These are phyloP conservation scores for Polysphondylium violaceum DNA, from an alignment of 78 protist species.

Conservation along the genomic window DNA sequence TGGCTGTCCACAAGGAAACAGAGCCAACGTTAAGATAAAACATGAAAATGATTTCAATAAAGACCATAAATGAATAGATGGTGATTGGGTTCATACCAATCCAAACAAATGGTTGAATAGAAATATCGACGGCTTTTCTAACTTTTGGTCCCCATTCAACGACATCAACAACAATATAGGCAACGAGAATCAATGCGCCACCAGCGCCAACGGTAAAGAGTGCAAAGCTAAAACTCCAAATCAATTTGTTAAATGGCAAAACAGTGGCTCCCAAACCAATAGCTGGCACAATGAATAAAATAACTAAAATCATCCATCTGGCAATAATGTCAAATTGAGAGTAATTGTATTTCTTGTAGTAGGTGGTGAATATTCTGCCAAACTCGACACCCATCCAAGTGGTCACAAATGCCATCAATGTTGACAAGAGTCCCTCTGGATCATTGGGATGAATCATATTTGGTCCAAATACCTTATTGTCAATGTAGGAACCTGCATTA, in stretches of 20 bases:
- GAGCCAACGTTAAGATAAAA: constrained; percentile 11
- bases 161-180: constrained; percentile 27
- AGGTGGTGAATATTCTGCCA: constrained; percentile 42
- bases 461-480: constrained; percentile 19
- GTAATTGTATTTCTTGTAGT: background rate
- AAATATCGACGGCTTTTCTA: background rate
- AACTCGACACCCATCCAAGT: constrained; percentile 73
- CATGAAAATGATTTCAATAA: constrained; percentile 73
- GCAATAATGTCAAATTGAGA: constrained; percentile 8
- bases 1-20: background rate
- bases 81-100: constrained; percentile 74
- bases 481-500: constrained; percentile 73
- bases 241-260: constrained; percentile 43
- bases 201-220: constrained; percentile 53
- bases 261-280: constrained; percentile 7
- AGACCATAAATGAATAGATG: constrained; percentile 58
- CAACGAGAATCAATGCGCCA: constrained; percentile 2
- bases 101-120: constrained; percentile 38
- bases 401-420: constrained; percentile 45
- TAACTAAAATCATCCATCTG: constrained; percentile 4
- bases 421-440: constrained; percentile 71
- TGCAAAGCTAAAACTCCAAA: constrained; percentile 72
- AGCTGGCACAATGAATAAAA: constrained; percentile 1
- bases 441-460: constrained; percentile 75
- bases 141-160: constrained; percentile 4